These are phyloP conservation scores for Wickerhamomyces rabaulensis DNA, from an alignment of 805 yeast species.

Conservation along the genomic window DNA sequence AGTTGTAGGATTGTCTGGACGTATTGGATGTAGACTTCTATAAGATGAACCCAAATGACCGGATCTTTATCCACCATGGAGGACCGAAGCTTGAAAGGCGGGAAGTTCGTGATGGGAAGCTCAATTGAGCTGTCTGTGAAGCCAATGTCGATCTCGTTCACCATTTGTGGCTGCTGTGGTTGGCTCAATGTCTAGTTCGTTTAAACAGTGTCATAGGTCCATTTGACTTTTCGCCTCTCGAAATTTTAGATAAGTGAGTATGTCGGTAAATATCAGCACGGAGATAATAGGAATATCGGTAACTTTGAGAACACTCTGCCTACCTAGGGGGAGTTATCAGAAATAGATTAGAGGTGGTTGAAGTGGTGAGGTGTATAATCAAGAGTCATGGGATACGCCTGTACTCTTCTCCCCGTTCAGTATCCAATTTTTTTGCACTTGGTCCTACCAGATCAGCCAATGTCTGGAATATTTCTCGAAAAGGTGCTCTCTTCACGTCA, in stretches of 20 bases:
- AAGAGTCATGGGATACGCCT: too few species aligned
- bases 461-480: too few species aligned
- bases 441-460: too few species aligned
- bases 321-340: too few species aligned
- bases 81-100: conserved; percentile 70
- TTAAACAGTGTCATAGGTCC: not conserved
- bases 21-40: conserved; percentile 58
- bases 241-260: not conserved
- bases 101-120: conserved; percentile 63
- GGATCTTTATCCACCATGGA: conserved; percentile 81
- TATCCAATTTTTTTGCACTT: too few species aligned
- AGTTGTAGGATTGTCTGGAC: conserved; percentile 34
- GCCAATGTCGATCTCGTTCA: conserved; percentile 4
- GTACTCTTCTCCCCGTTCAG: too few species aligned
- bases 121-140: conserved; percentile 20
- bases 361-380: too few species aligned
- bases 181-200: not conserved
- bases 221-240: not conserved
- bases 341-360: too few species aligned
- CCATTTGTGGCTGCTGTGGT: not conserved
- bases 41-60: conserved; percentile 71
- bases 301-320: not conserved
- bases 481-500: too few species aligned
- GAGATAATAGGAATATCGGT: not conserved
- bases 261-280: not conserved